These are phyloP conservation scores for Ramaria rubella DNA, from an alignment of 768 basidiomycete genomes.

Conservation along the genomic window DNA sequence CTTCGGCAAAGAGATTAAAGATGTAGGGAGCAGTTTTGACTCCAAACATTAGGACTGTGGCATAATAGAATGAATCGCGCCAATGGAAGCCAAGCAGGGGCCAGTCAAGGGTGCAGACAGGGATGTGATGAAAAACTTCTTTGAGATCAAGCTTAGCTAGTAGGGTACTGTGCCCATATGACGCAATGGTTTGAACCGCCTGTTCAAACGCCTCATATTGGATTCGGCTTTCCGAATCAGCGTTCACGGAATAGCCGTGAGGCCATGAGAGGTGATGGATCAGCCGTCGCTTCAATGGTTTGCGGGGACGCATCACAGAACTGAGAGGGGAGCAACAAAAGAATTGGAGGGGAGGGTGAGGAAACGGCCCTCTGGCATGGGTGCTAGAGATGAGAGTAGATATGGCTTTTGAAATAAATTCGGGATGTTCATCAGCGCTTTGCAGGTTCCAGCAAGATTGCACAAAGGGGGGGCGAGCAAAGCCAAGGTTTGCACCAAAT, in stretches of 20 bases:
- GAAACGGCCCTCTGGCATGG: slow-evolving; percentile 17
- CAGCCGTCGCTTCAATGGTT: slow-evolving; percentile 12
- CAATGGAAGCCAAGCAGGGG: not conserved
- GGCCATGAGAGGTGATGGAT: slow-evolving; percentile 17
- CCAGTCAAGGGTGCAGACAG: not conserved
- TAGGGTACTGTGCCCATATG: too few species aligned
- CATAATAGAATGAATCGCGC: not conserved
- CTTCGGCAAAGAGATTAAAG: too few species aligned
- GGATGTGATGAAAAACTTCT: slow-evolving; percentile 1
- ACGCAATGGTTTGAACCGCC: not conserved
- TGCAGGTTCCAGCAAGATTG: too few species aligned
- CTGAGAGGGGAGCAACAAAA: slow-evolving; percentile 20
- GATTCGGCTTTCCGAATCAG: not conserved
- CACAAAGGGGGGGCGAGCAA: too few species aligned
- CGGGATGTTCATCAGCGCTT: not conserved
- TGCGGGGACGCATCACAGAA: slow-evolving; percentile 13
- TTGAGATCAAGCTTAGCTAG: too few species aligned
- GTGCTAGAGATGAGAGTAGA: slow-evolving; percentile 11
- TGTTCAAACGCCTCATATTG: too few species aligned
- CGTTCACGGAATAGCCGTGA: not conserved
- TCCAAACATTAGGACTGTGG: not conserved
- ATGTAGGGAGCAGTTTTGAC: not conserved
- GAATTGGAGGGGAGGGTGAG: slow-evolving; percentile 13
- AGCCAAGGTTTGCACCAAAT: too few species aligned
- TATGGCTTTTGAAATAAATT: not conserved